phyloP scores from a whole-genome alignment of 441 rosid species.

The Eugenia klotzschiana region DNA sequence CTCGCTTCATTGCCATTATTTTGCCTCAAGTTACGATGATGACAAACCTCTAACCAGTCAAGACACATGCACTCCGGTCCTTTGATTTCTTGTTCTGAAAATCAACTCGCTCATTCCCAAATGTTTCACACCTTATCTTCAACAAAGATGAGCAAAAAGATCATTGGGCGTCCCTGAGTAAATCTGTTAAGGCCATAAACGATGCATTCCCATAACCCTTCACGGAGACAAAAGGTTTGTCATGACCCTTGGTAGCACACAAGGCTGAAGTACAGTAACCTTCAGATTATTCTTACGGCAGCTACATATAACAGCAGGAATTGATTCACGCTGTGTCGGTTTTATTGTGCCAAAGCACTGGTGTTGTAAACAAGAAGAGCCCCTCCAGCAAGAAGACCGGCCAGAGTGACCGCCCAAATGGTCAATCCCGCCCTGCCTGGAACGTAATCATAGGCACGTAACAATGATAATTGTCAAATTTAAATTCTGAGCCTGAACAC shows the following conservation, averaged over 20 bases:
- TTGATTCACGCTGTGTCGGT: neutral
- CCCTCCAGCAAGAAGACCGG: conserved; percentile 71
- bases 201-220: neutral
- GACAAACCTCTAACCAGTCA: neutral
- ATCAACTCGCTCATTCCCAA: neutral
- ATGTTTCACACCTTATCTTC: neutral
- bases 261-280: neutral
- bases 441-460: neutral
- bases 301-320: neutral
- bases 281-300: neutral
- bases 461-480: neutral
- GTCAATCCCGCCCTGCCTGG: conserved; percentile 63
- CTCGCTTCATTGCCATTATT: neutral
- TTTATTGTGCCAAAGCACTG: conserved; percentile 71
- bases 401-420: conserved; percentile 76
- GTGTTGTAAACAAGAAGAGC: conserved; percentile 92
- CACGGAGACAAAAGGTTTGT: neutral
- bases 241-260: neutral
- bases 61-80: neutral
- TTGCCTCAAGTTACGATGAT: neutral
- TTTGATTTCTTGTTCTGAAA: neutral
- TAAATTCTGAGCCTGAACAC: neutral
- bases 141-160: neutral
- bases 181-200: neutral
- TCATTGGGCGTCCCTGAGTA: neutral